Percentiles rank a stretch among this genome's conserved stretches.
phyloP scores from a whole-genome alignment of 257 asterid genomes.

The Avicennia marina region DNA sequence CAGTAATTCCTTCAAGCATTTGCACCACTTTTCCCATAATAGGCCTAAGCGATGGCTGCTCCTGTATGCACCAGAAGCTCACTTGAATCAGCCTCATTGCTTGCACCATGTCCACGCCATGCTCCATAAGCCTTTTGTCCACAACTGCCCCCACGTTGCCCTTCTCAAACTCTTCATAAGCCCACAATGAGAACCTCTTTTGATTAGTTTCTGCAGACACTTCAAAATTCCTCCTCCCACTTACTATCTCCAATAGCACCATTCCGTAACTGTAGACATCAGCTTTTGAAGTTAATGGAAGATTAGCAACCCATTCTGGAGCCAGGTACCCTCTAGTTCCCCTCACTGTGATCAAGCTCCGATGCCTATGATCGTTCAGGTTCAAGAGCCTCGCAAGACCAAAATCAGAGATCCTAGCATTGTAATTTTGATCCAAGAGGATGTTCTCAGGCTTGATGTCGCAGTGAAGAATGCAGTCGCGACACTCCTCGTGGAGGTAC shows the following conservation, averaged over 20 bases:
- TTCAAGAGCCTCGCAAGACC: conserved; percentile 46
- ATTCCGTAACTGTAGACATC: conserved; percentile 52
- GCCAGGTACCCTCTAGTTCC: conserved; percentile 57
- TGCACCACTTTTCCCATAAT: conserved; percentile 76
- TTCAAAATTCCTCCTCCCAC: conserved; percentile 45
- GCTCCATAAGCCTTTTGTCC: conserved; percentile 37
- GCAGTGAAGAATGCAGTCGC: conserved; percentile 38
- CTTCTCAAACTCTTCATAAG: conserved; percentile 61
- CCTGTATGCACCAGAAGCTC: conserved; percentile 87
- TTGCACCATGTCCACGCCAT: conserved; percentile 51
- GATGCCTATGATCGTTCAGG: conserved; percentile 25
- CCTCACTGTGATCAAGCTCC: conserved; percentile 31
- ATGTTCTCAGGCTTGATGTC: conserved; percentile 56
- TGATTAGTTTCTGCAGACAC: conserved; percentile 28
- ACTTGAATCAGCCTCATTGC: conserved; percentile 42
- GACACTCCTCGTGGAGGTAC: conserved; percentile 48
- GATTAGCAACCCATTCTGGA: conserved; percentile 41
- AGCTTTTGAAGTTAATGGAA: conserved; percentile 31
- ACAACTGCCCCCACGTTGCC: conserved; percentile 44
- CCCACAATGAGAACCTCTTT: conserved; percentile 60
- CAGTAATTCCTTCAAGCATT: conserved; percentile 63
- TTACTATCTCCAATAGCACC: conserved; percentile 41
- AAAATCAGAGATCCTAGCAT: conserved; percentile 43
- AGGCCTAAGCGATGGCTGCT: conserved; percentile 64
- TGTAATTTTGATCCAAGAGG: conserved; percentile 36